phyloP scores from a whole-genome alignment of 2,329 filamentous ascomycete species.

The Fusarium sp. region DNA sequence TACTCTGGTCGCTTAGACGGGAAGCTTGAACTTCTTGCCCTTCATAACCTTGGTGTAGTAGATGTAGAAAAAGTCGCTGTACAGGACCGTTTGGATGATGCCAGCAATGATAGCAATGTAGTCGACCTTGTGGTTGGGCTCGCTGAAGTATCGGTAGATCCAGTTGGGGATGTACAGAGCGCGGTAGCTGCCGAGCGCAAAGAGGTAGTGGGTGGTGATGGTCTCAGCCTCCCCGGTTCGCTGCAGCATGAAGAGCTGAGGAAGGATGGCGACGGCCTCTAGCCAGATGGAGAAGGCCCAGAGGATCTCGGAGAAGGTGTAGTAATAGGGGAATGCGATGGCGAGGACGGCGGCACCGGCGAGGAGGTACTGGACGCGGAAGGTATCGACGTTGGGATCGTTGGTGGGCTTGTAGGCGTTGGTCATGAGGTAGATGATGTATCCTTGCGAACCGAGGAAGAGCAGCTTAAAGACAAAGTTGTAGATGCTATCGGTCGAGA shows the following conservation, averaged over 20 bases:
- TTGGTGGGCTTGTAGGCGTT: slow-evolving; percentile 97
- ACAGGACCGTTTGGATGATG: slow-evolving; percentile 91
- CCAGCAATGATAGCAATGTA: slow-evolving; percentile 90
- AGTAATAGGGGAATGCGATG: slow-evolving; percentile 86
- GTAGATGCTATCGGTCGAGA: slow-evolving; percentile 86
- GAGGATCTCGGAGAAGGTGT: slow-evolving; percentile 84
- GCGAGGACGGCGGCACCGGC: slow-evolving; percentile 83
- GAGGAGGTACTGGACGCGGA: slow-evolving; percentile 94
- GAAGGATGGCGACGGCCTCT: slow-evolving; percentile 94
- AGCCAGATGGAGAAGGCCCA: slow-evolving; percentile 99
- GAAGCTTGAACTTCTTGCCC: slow-evolving; percentile 88
- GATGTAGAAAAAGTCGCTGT: slow-evolving; percentile 99
- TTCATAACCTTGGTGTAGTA: slow-evolving; percentile 97
- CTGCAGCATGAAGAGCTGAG: slow-evolving; percentile 98
- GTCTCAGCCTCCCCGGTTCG: slow-evolving; percentile 97
- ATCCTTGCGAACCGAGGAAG: slow-evolving; percentile 89
- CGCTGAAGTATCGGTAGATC: slow-evolving; percentile 89
- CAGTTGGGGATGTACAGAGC: slow-evolving; percentile 99
- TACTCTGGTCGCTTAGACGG: slow-evolving; percentile 66
- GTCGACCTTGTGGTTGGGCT: slow-evolving; percentile 78
- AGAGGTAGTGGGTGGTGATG: slow-evolving; percentile 98
- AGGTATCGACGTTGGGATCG: slow-evolving; percentile 96
- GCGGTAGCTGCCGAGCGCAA: slow-evolving; percentile 90
- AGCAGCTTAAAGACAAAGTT: slow-evolving; percentile 96
- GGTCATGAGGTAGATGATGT: slow-evolving; percentile 98